Percentiles rank a stretch among this genome's conserved stretches.
Conservation (phyloP, 768 basidiomycete genomes). For the Amanita pallidorosea region DNA sequence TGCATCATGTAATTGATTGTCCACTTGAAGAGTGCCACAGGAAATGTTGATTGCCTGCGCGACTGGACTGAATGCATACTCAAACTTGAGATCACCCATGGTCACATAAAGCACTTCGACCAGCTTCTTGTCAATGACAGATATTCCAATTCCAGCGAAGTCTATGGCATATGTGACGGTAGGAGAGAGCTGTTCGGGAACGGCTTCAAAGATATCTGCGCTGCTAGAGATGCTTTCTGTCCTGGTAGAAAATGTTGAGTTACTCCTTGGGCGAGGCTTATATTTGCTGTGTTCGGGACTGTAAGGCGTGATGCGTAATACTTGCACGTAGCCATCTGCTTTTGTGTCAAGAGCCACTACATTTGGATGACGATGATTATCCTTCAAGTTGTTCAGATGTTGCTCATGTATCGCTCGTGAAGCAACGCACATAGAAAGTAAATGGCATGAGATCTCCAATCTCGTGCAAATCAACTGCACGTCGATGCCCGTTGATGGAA, state of each 20-base stretch:
- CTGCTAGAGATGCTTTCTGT: constrained; percentile 64
- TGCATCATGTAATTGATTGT: constrained; percentile 97
- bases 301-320: constrained; percentile 82
- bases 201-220: constrained; percentile 74
- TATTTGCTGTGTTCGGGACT: constrained; percentile 79
- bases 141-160: constrained; percentile 86
- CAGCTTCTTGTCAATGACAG: constrained; percentile 78
- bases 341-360: constrained; percentile 86
- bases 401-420: not conserved
- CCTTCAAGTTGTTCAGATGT: constrained; percentile 21
- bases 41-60: constrained; percentile 75
- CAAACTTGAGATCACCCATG: constrained; percentile 66
- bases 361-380: constrained; percentile 42
- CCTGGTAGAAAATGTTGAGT: constrained; percentile 32
- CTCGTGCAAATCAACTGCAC: constrained; percentile 85
- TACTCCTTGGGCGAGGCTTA: constrained; percentile 54
- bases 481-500: constrained; percentile 44
- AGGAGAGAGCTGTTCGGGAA: constrained; percentile 62
- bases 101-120: constrained; percentile 87
- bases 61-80: constrained; percentile 70
- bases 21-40: constrained; percentile 84
- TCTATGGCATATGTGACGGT: constrained; percentile 61
- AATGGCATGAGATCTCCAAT: constrained; percentile 89
- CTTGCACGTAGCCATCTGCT: constrained; percentile 78
- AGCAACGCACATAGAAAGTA: constrained; percentile 57